Conservation (phyloP, 257 asterid species). For the Henckelia pumila region DNA sequence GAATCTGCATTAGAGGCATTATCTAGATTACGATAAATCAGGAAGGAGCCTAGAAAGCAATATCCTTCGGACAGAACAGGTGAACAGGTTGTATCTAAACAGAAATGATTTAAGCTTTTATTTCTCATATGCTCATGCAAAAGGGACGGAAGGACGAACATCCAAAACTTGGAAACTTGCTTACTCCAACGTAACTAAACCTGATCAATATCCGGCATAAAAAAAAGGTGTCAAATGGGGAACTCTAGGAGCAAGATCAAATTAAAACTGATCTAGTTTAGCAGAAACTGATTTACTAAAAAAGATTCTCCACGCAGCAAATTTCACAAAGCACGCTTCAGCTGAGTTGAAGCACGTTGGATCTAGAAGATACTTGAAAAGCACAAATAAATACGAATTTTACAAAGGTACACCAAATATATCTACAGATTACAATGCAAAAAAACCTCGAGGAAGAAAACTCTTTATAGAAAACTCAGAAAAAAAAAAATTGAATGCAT, state of each 20-base stretch:
- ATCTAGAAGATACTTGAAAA: background rate
- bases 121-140: background rate
- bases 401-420: background rate
- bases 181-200: background rate
- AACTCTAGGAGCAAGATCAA: background rate
- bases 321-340: background rate
- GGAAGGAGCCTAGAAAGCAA: background rate
- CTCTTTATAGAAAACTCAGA: slow-evolving; percentile 11
- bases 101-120: slow-evolving; percentile 8
- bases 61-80: slow-evolving; percentile 11
- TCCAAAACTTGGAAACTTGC: slow-evolving; percentile 1
- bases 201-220: background rate
- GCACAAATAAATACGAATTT: background rate
- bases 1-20: slow-evolving; percentile 10
- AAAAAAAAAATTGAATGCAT: slow-evolving; percentile 19
- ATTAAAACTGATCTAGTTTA: background rate
- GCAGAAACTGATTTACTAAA: background rate
- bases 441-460: background rate
- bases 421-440: background rate
- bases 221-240: background rate
- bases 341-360: background rate
- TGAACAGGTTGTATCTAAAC: background rate
- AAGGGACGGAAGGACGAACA: slow-evolving; percentile 15
- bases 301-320: background rate
- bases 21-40: slow-evolving; percentile 2